These are phyloP conservation scores for Phytophthora constricta DNA, from an alignment of 352 stramenopile species.

Conservation along the genomic window DNA sequence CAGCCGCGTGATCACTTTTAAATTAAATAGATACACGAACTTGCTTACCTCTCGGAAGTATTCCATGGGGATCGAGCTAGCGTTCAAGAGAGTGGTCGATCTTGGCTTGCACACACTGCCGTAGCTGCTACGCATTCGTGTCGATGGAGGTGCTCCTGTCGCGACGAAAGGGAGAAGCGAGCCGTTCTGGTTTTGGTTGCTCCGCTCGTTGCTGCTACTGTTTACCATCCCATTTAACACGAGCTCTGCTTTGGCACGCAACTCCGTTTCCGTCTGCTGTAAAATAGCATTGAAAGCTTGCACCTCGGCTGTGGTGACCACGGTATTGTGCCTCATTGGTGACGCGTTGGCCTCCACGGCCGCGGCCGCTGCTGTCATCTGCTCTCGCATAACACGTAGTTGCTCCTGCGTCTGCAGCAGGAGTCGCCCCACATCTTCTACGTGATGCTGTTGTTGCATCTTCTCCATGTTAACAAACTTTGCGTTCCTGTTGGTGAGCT, in stretches of 20 bases:
- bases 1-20: too few species aligned
- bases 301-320: conserved; percentile 40
- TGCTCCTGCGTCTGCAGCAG: conserved; percentile 86
- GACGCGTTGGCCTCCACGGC: conserved; percentile 41
- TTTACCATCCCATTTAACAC: conserved; percentile 76
- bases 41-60: conserved; percentile 56
- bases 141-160: conserved; percentile 17
- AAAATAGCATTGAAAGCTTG: conserved; percentile 74
- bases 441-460: conserved; percentile 80
- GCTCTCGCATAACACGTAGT: conserved; percentile 73
- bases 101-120: conserved; percentile 8
- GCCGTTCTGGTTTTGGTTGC: conserved; percentile 24
- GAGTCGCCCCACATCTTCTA: conserved; percentile 83
- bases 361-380: conserved; percentile 54
- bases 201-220: conserved; percentile 40
- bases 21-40: too few species aligned
- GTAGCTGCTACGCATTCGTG: conserved; percentile 18
- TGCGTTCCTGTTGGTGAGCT: background rate
- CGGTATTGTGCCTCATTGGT: conserved; percentile 37
- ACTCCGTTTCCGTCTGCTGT: conserved; percentile 67
- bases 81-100: conserved; percentile 14
- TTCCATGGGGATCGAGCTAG: conserved; percentile 45
- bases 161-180: conserved; percentile 36
- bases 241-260: conserved; percentile 83
- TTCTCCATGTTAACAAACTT: conserved; percentile 60